A percentile compares a stretch with the other conserved stretches of the same genome.
phyloP scores from a whole-genome alignment of 345 rosid species.

The Euphorbia pulcherrima region DNA sequence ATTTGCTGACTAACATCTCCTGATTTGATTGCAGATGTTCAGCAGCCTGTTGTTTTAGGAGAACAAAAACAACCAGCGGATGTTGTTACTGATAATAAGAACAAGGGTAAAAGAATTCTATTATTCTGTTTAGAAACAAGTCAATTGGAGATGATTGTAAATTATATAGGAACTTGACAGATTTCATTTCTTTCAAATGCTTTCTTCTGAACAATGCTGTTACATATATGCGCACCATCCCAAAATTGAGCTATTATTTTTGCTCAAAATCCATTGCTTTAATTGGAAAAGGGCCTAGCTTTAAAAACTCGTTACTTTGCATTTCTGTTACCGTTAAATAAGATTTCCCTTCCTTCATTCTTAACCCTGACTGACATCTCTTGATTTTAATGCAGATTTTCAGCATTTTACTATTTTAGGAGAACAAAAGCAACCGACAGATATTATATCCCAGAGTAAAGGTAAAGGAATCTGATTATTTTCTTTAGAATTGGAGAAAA shows the following conservation, averaged over 20 bases:
- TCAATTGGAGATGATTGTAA: background rate
- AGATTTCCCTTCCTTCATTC: background rate
- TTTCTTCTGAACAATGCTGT: background rate
- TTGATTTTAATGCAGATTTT: conserved; percentile 21
- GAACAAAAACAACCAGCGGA: conserved; percentile 12
- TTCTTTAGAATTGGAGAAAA: background rate
- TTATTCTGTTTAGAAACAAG: background rate
- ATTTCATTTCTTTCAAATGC: background rate
- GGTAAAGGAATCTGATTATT: background rate
- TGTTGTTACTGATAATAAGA: conserved; percentile 2
- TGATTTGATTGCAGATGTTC: conserved; percentile 20
- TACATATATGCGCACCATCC: background rate
- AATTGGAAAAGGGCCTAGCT: background rate
- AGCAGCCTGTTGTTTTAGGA: conserved; percentile 7
- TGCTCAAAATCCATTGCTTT: background rate
- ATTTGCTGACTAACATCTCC: conserved; percentile 1
- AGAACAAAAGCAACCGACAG: conserved; percentile 12
- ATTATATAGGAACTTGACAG: background rate
- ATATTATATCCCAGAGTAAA: background rate
- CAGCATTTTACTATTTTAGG: background rate
- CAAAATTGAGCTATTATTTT: background rate
- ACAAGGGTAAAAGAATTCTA: background rate
- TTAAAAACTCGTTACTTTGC: background rate
- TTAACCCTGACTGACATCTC: background rate
- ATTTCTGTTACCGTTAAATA: background rate